Evolutionary conservation across 768 basidiomycete species (phyloP).

Genomic region (Psilocybe cyanescens): DNA sequence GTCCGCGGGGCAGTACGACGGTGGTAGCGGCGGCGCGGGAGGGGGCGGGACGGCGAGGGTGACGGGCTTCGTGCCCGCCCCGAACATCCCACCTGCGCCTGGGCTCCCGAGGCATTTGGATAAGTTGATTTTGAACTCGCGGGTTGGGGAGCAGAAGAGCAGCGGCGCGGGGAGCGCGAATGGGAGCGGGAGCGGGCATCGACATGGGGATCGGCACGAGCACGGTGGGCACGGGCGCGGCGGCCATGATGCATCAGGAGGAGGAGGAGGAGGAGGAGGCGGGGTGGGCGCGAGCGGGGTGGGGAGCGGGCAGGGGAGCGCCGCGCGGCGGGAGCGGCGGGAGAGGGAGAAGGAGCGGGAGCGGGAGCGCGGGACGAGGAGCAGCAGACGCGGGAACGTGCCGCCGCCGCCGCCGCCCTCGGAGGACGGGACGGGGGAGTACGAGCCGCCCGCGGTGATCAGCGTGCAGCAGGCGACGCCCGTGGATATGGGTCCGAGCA

Average conservation of each 20-base stretch:
- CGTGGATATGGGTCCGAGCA: no score
- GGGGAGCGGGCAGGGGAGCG: conserved; percentile 28
- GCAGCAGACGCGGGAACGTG: conserved; percentile 20
- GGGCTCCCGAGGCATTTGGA: conserved; percentile 89
- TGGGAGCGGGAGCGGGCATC: conserved; percentile 19
- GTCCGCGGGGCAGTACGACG: conserved; percentile 39
- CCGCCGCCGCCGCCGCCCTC: conserved; percentile 33
- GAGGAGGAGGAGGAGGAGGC: conserved; percentile 9
- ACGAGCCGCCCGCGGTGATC: neutral
- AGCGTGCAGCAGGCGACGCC: neutral
- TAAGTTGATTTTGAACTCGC: conserved; percentile 86
- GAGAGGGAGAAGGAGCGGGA: conserved; percentile 37
- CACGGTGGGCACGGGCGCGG: conserved; percentile 20
- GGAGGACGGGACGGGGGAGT: conserved; percentile 25
- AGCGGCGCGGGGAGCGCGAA: conserved; percentile 23
- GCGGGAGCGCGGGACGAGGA: conserved; percentile 27
- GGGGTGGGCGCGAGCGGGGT: conserved; percentile 22
- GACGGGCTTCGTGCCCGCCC: conserved; percentile 57
- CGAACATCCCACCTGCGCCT: conserved; percentile 88
- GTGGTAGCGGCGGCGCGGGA: conserved; percentile 62
- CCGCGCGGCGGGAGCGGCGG: conserved; percentile 26
- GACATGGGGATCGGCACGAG: neutral
- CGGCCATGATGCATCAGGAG: conserved; percentile 11
- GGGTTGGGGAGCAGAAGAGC: conserved; percentile 31
- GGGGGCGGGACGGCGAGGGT: conserved; percentile 44